Evolutionary conservation across 345 rosid genomes (phyloP).

Genomic region (Raphanus raphanistrum): DNA sequence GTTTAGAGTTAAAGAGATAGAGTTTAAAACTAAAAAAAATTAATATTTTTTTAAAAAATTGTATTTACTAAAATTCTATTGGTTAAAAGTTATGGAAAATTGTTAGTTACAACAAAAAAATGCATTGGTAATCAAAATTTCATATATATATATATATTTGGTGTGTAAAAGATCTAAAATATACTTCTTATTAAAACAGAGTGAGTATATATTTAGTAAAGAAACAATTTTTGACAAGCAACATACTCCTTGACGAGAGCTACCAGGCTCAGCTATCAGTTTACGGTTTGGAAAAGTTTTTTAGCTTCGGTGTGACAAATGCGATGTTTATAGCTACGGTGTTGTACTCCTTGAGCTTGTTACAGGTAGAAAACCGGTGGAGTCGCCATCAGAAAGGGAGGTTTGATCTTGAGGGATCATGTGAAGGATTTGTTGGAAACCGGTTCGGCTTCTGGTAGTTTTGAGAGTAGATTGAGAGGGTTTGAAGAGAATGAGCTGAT

Average conservation of each 20-base stretch:
- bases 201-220: no score
- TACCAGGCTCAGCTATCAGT: constrained; percentile 84
- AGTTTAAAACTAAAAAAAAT: no score
- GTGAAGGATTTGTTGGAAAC: constrained; percentile 69
- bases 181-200: no score
- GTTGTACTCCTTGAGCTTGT: constrained; percentile 91
- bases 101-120: no score
- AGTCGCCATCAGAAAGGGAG: constrained; percentile 59
- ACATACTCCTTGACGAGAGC: constrained; percentile 54
- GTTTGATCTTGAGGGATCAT: constrained; percentile 77
- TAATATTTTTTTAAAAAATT: no score
- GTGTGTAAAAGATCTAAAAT: no score
- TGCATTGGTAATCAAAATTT: no score
- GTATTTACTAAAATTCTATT: no score
- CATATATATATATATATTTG: no score
- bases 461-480: constrained; percentile 65
- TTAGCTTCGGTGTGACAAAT: constrained; percentile 71
- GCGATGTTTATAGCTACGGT: constrained; percentile 89
- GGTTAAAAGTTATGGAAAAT: no score
- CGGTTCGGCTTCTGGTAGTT: constrained; percentile 78
- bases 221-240: no score
- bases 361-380: constrained; percentile 88
- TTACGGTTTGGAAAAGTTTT: constrained; percentile 76
- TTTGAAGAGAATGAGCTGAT: constrained; percentile 83
- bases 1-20: no score